Evolutionary conservation across 1,284 basidiomycete species (phyloP).

Genomic region (Melanopsichium pennsylvanicum): DNA sequence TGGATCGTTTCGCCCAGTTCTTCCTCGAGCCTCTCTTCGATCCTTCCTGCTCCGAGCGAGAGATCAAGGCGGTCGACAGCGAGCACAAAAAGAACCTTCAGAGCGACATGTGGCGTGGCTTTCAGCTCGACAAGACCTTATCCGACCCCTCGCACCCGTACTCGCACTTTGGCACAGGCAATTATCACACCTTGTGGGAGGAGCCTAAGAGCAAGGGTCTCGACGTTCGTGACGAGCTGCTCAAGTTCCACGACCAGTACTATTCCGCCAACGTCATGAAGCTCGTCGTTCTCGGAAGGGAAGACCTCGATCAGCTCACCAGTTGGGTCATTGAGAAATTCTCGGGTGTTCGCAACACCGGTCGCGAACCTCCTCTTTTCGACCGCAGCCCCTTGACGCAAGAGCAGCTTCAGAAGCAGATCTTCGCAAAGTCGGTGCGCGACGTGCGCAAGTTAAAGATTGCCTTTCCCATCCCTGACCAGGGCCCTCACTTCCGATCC

Average conservation of each 20-base stretch:
- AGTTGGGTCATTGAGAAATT: conserved; percentile 78
- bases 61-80: conserved; percentile 95
- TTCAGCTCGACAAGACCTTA: conserved; percentile 91
- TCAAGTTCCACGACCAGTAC: conserved; percentile 93
- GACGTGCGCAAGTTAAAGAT: conserved; percentile 86
- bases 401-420: conserved; percentile 73
- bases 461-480: conserved; percentile 76
- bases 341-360: conserved; percentile 78
- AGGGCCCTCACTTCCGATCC: conserved; percentile 77
- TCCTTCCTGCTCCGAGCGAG: conserved; percentile 87
- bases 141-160: conserved; percentile 80
- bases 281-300: conserved; percentile 87
- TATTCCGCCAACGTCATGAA: conserved; percentile 96
- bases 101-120: conserved; percentile 93
- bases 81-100: conserved; percentile 99
- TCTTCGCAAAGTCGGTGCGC: conserved; percentile 89
- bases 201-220: conserved; percentile 72
- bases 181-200: conserved; percentile 81
- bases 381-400: conserved; percentile 74
- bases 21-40: conserved; percentile 93
- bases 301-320: conserved; percentile 81
- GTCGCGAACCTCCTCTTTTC: conserved; percentile 73
- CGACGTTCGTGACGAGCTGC: conserved; percentile 86
- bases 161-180: conserved; percentile 93
- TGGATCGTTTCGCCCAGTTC: conserved; percentile 91